Evolutionary conservation across 306 rosid species (phyloP).

Genomic region (Cucurbita pepo): DNA sequence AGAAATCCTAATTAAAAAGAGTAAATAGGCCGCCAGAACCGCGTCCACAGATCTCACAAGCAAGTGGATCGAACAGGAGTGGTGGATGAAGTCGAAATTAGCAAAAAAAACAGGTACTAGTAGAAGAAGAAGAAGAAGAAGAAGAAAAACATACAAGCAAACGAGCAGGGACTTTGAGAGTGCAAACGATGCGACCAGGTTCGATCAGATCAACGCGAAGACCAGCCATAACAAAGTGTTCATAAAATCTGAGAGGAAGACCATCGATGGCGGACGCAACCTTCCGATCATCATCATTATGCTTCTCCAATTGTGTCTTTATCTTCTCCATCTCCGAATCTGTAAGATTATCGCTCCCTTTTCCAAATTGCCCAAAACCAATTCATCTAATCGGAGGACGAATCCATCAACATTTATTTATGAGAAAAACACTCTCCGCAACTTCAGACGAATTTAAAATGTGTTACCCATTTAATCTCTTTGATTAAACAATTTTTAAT

Average conservation of each 20-base stretch:
- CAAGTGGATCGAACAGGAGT: background rate
- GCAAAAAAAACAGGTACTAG: background rate
- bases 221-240: conserved; percentile 33
- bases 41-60: background rate
- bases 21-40: background rate
- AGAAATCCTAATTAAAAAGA: background rate
- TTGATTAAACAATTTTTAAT: no score
- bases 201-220: conserved; percentile 40
- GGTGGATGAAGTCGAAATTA: background rate
- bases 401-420: no score
- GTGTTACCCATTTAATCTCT: no score
- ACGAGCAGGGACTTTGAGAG: conserved; percentile 49
- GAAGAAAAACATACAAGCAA: conserved; percentile 21
- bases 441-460: no score
- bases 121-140: no score
- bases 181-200: conserved; percentile 48
- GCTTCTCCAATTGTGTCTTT: conserved; percentile 34
- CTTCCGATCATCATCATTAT: conserved; percentile 10
- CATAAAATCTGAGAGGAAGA: conserved; percentile 39
- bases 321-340: conserved; percentile 14
- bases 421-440: no score
- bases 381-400: background rate
- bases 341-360: background rate
- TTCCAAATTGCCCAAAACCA: background rate
- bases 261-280: conserved; percentile 19